Base-by-base conservation (phyloP, 108 stramenopile species). In the Nannochloropsis gaditana region DNA sequence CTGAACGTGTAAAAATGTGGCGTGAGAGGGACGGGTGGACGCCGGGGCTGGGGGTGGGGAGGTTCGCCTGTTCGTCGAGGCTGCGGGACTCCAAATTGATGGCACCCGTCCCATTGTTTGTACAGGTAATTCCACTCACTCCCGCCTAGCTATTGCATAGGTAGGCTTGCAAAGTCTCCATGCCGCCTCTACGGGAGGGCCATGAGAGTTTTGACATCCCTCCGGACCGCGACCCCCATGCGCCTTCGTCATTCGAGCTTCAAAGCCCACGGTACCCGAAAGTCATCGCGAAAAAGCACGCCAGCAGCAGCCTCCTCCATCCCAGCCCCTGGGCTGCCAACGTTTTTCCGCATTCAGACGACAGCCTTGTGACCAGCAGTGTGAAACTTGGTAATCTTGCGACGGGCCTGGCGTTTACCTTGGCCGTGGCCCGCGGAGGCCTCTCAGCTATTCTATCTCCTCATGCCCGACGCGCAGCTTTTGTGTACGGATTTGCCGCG, bases 321-420 rank as follows among this genome's bases (percentile, higher is more conserved):
- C 42, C 80, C 80, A 9, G 85, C 41, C 15, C 80, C 85, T n/a
- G 81, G 42, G 80, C 85, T 43, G 44, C 81, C 81, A 80, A 81
- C 3, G 19, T 73, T 73, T 85, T 83, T 43, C 43, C 44, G 41
- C 43, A 10, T 43, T 44, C 82, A 10, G 43, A 83, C 43, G 82
- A 83, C 9, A 43, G 43, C 43, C 17, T 83, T 11, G 43, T 42
- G 19, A 44, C 43, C 43, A 43, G 43, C 42, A 43, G 82, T 43
- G 44, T 83, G 43, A 44, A 42, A 43, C 82, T 83, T 11, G 43
- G 42, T 5, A 44, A 43, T n/a, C 43, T 83, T 9, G 82, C n/a
- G 17, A 73, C 59, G 59, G 59, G 59, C 19, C 59, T 73, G 15
- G 15, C 59, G 5, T n/a, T 73, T 73, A n/a, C 19, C n/a, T 73